Evolutionary conservation across 2,329 filamentous ascomycete genomes (phyloP), one percentile per base, ranked within the genome.

Genomic region (Cercospora berteroae): DNA sequence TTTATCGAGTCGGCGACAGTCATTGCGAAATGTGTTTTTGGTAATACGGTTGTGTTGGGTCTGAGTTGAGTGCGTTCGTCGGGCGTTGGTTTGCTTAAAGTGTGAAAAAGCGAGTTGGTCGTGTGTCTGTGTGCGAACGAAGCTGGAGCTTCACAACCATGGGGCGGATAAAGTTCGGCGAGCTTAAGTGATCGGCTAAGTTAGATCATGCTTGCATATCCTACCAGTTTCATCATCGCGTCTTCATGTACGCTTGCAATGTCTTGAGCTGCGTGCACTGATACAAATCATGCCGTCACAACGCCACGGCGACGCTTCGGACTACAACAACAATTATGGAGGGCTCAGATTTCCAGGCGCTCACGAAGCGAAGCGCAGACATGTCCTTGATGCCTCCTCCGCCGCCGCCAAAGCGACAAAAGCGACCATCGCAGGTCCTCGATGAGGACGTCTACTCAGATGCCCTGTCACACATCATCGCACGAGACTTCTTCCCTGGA

Each of bases 391-490:
- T 97, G 93, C 90, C 92, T 12, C 93, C 94, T 10, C 94, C 94
- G 5, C 92, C 93, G 4, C 86, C 88, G 0, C 84, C 89, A 50
- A 98, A 97, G 79, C 90, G 93, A 67, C 96, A 97, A 76, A 97
- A 97, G 80, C 87, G 95, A 62, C 95, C 95, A 0, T 89, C 90
- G 69, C 91, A 90, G 69, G 89, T 97, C 29, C 87, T 99, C 29
- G 93, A 97, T 78, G 95, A 99, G 83, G 94, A 99, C 73, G 89
- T 90, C 63, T 99, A 99, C 79, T 95, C 93, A 2, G 89, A 93
- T 66, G 91, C 92, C 0, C 84, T 99, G 29, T 97, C 94, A 0
- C 90, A 95, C 73, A 98, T 99, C 77, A 97, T 99, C 70, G 92
- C 93, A 9, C 89, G 95, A 71, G 95, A 99, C 83, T 99, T 96